phyloP scores from a whole-genome alignment of 208 protist species.

The Porcisia deanei region DNA sequence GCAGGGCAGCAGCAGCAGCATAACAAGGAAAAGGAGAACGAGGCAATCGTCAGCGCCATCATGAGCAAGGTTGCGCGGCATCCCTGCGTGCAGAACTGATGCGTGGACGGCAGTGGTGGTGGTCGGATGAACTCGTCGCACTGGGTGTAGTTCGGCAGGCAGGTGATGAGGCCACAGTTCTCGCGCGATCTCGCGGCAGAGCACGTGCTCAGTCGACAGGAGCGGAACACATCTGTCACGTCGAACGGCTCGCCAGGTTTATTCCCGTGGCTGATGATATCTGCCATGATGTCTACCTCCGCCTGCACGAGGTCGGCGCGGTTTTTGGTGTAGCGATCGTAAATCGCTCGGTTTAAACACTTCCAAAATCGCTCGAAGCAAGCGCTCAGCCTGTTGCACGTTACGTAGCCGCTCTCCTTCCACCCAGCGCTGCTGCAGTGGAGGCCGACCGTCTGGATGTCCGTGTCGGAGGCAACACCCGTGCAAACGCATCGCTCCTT shows the following conservation, averaged over 20 bases:
- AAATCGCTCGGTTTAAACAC: slow-evolving; percentile 34
- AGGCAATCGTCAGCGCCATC: slow-evolving; percentile 60
- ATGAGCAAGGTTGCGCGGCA: slow-evolving; percentile 54
- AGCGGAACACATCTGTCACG: slow-evolving; percentile 40
- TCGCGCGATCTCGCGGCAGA: slow-evolving; percentile 40
- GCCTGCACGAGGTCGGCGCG: not conserved
- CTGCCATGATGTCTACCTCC: slow-evolving; percentile 25
- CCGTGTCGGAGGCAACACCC: slow-evolving; percentile 8
- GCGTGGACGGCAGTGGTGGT: slow-evolving; percentile 43
- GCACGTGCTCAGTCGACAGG: slow-evolving; percentile 44
- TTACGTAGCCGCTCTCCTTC: slow-evolving; percentile 44
- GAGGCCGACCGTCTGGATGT: slow-evolving; percentile 37
- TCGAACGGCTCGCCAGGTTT: slow-evolving; percentile 40
- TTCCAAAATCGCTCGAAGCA: slow-evolving; percentile 57
- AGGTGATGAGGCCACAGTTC: slow-evolving; percentile 66
- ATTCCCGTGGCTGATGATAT: slow-evolving; percentile 44
- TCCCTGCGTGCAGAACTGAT: slow-evolving; percentile 61
- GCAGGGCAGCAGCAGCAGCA: slow-evolving; percentile 59
- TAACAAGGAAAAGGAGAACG: slow-evolving; percentile 27
- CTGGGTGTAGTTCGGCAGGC: slow-evolving; percentile 63
- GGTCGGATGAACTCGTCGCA: slow-evolving; percentile 63
- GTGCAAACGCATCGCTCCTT: slow-evolving; percentile 54
- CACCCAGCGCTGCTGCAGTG: slow-evolving; percentile 41
- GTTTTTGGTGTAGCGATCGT: slow-evolving; percentile 20
- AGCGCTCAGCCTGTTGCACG: slow-evolving; percentile 46